Conservation (phyloP, 805 yeast genomes). For the fission yeast (Schizosaccharomyces pombe) region ASM294v3 CU329670.1:3056501-3057000, state of each 20-base stretch:
- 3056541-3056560: slow-evolving; percentile 82
- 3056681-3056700: slow-evolving; percentile 93
- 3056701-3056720: slow-evolving; percentile 98
- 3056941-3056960: slow-evolving; percentile 98
- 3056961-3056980: slow-evolving; percentile 90
- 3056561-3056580: slow-evolving; percentile 85
- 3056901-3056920: slow-evolving; percentile 96
- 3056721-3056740: slow-evolving; percentile 98
- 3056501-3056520: slow-evolving; percentile 87
- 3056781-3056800: slow-evolving; percentile 94
- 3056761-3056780: slow-evolving; percentile 89
- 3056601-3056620: slow-evolving; percentile 73
- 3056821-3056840: slow-evolving; percentile 83
- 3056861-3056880: slow-evolving; percentile 94
- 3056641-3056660: slow-evolving; percentile 97
- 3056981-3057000: slow-evolving; percentile 96
- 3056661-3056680: slow-evolving; percentile 95
- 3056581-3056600: slow-evolving; percentile 95
- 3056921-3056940: slow-evolving; percentile 89
- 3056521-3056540: slow-evolving; percentile 95
- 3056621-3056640: slow-evolving; percentile 90
- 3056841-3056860: slow-evolving; percentile 88
- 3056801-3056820: slow-evolving; percentile 94
- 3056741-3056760: slow-evolving; percentile 88
- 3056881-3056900: slow-evolving; percentile 99